These are phyloP conservation scores for Nevesoporus exiguus DNA, from an alignment of 768 basidiomycete genomes.

Conservation along the genomic window DNA sequence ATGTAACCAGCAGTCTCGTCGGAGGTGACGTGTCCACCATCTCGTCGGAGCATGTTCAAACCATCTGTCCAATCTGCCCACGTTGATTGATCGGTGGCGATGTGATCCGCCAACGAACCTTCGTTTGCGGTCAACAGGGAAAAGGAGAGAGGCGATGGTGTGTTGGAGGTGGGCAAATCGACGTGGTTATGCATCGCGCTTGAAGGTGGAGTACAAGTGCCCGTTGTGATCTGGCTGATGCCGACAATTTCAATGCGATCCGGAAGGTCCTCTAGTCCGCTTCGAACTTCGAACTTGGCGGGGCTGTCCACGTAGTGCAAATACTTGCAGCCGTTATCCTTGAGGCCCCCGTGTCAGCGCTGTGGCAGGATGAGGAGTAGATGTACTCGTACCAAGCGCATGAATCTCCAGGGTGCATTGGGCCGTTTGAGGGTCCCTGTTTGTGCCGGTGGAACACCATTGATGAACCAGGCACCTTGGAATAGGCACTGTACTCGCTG, in stretches of 20 bases:
- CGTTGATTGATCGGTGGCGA: slow-evolving; percentile 70
- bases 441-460: slow-evolving; percentile 54
- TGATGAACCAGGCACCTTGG: slow-evolving; percentile 92
- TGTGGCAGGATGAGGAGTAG: background rate
- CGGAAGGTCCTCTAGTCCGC: slow-evolving; percentile 82
- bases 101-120: slow-evolving; percentile 71
- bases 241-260: slow-evolving; percentile 79
- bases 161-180: slow-evolving; percentile 55
- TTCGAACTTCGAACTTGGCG: slow-evolving; percentile 73
- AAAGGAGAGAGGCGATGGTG: slow-evolving; percentile 70
- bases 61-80: slow-evolving; percentile 97
- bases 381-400: slow-evolving; percentile 63
- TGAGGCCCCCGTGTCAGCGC: slow-evolving; percentile 4
- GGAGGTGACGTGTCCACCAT: slow-evolving; percentile 79
- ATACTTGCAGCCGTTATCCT: slow-evolving; percentile 78
- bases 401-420: slow-evolving; percentile 76
- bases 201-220: slow-evolving; percentile 67
- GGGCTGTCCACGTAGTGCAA: slow-evolving; percentile 85
- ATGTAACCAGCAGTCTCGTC: slow-evolving; percentile 86
- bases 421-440: slow-evolving; percentile 50
- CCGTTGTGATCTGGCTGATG: slow-evolving; percentile 77
- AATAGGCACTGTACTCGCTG: slow-evolving; percentile 86
- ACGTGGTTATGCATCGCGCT: slow-evolving; percentile 59
- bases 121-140: slow-evolving; percentile 69
- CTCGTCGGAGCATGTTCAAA: slow-evolving; percentile 78